These are phyloP conservation scores for Phytopythium litorale DNA, from an alignment of 352 stramenopile genomes.

Conservation along the genomic window DNA sequence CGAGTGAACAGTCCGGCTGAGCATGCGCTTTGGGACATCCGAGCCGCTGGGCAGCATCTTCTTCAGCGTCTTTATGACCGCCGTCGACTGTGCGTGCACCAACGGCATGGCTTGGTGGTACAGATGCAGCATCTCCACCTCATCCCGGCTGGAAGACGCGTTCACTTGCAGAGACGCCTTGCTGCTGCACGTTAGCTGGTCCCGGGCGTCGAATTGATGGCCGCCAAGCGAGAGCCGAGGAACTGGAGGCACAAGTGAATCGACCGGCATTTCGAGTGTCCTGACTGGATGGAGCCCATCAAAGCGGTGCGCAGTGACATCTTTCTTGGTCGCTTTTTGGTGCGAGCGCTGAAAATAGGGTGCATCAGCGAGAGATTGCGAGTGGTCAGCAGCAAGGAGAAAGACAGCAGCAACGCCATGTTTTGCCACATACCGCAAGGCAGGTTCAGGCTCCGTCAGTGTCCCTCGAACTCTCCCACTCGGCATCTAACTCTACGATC, in stretches of 20 bases:
- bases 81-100: conserved; percentile 55
- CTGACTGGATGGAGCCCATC: not conserved
- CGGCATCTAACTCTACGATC: conserved; percentile 2
- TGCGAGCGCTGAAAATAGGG: conserved; percentile 5
- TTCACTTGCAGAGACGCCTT: not conserved
- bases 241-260: not conserved
- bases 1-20: conserved; percentile 7
- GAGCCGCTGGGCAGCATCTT: conserved; percentile 36
- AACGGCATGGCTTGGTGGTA: conserved; percentile 56
- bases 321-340: not conserved
- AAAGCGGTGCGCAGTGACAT: not conserved
- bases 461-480: not conserved
- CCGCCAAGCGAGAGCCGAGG: not conserved
- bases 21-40: conserved; percentile 49
- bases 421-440: not conserved
- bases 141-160: not conserved
- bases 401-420: not conserved
- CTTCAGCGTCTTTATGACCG: conserved; percentile 50
- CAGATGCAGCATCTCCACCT: conserved; percentile 22
- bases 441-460: not conserved
- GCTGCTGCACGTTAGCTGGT: not conserved
- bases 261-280: not conserved
- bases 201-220: not conserved
- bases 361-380: not conserved
- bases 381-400: not conserved